phyloP scores from a whole-genome alignment of 208 protist genomes.

The Jaenimonas drosophilae region DNA sequence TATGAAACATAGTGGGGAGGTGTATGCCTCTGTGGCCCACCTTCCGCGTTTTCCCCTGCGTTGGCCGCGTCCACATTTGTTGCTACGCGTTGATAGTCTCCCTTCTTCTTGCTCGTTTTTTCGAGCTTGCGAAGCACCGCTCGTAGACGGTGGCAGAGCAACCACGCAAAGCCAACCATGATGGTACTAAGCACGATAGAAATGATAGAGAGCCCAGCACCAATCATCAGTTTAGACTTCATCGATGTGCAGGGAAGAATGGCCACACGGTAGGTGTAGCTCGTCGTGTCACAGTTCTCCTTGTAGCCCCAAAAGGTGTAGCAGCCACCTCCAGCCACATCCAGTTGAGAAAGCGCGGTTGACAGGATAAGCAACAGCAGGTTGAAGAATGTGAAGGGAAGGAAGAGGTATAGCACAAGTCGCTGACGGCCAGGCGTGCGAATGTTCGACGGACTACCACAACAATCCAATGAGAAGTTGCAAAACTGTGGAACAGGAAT shows the following conservation, averaged over 20 bases:
- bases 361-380: conserved; percentile 54
- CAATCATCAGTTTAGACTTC: conserved; percentile 23
- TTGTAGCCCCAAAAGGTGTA: conserved; percentile 83
- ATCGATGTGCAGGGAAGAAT: conserved; percentile 13
- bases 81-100: neutral
- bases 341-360: conserved; percentile 59
- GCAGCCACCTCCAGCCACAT: conserved; percentile 48
- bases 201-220: conserved; percentile 67
- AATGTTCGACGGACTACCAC: conserved; percentile 3
- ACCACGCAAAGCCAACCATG: conserved; percentile 18
- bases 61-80: conserved; percentile 1
- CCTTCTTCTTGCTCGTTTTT: neutral
- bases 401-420: conserved; percentile 27
- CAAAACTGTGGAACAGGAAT: neutral
- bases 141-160: conserved; percentile 28
- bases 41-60: neutral
- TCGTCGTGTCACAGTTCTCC: conserved; percentile 36
- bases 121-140: conserved; percentile 4
- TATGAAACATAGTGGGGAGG: too few relatives aligned
- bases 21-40: neutral
- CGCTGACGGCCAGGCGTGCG: conserved; percentile 24
- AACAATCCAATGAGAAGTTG: too few relatives aligned
- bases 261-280: conserved; percentile 49
- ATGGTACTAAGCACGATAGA: conserved; percentile 30
- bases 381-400: conserved; percentile 22